Percentiles rank a stretch among this genome's conserved stretches.
Conservation (phyloP, 768 basidiomycete genomes). For the Psilocybe cyanescens region DNA sequence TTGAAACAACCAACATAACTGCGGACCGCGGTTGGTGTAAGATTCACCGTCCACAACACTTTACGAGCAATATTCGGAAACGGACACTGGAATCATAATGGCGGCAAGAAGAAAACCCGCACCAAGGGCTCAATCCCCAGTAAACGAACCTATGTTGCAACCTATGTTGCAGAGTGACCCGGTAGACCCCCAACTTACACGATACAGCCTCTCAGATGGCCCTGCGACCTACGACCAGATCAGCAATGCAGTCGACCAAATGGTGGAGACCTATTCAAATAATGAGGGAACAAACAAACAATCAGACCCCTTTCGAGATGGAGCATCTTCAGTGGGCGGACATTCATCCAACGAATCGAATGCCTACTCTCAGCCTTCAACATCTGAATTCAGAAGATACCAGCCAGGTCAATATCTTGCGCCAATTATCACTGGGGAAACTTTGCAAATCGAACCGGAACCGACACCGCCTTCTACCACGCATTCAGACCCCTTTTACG, state of each 20-base stretch:
- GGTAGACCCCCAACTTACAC: slow-evolving; percentile 30
- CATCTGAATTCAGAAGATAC: slow-evolving; percentile 46
- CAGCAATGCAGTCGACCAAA: slow-evolving; percentile 23
- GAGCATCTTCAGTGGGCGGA: slow-evolving; percentile 23
- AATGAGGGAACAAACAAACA: slow-evolving; percentile 10
- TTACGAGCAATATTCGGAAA: neutral
- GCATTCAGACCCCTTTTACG: slow-evolving; percentile 33
- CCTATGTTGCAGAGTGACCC: slow-evolving; percentile 13
- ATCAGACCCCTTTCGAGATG: slow-evolving; percentile 25
- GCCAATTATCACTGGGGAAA: slow-evolving; percentile 70
- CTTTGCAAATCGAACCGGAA: slow-evolving; percentile 49
- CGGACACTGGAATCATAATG: slow-evolving; percentile 16
- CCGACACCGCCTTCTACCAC: slow-evolving; percentile 18
- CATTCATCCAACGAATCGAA: slow-evolving; percentile 19
- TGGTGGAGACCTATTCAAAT: slow-evolving; percentile 19
- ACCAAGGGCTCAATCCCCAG: slow-evolving; percentile 25
- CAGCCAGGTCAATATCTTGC: slow-evolving; percentile 64
- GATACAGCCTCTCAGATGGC: slow-evolving; percentile 37
- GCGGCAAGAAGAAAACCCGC: slow-evolving; percentile 38
- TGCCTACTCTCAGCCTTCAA: slow-evolving; percentile 15
- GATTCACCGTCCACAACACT: neutral
- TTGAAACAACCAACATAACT: slow-evolving; percentile 13
- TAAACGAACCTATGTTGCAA: slow-evolving; percentile 19
- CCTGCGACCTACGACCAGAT: slow-evolving; percentile 21
- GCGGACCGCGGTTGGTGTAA: neutral